Base-by-base conservation (phyloP, 129 eudicot genomes). In the Flaveria bidentis region DNA sequence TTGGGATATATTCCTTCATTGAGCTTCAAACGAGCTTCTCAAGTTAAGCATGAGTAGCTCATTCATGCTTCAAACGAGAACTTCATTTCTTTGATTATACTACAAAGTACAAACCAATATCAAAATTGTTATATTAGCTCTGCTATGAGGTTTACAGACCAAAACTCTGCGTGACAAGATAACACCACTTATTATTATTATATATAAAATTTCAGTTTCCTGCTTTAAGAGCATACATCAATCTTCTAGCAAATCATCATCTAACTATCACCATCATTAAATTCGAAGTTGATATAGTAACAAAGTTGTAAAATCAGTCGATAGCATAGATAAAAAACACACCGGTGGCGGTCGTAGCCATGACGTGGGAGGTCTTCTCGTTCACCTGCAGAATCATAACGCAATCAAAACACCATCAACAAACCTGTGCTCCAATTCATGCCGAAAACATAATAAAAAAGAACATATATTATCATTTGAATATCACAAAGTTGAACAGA, bases 271-370 rank as follows among this genome's bases (percentile, higher is more conserved):
- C 36, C 36, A 30, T 30, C 36, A 30, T 30, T 5, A 30, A 30
- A 30, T 30, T 30, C 36, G 5, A 30, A 30, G 36, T 30, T 30
- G 36, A 30, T 30, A 30, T 2, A 30, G 36, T 30, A 30, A 3
- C 36, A 30, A 30, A 30, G 36, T 30, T 30, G 36, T 53, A 67
- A 36, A 41, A 2, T 57, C 64, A 45, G 6, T 14, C 56, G 15
- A 12, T 8, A 20, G 9, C 8, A 18, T 2, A 56, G 9, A 56
- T 7, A 49, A 69, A 56, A 44, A 69, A n/a, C 62, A 57, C 63
- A 71, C 82, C 82, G 13, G 77, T 47, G 77, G 64, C 55, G 51
- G 82, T 49, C 12, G 65, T 60, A 49, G 82, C 52, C 77, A 61
- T 78, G 66, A 22, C 65, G 36, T 71, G 77, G 2, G 77, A 20